Evolutionary conservation across 2,329 filamentous ascomycete species (phyloP), one percentile per base, ranked within the genome.

Genomic region (Macrophomina tecta): DNA sequence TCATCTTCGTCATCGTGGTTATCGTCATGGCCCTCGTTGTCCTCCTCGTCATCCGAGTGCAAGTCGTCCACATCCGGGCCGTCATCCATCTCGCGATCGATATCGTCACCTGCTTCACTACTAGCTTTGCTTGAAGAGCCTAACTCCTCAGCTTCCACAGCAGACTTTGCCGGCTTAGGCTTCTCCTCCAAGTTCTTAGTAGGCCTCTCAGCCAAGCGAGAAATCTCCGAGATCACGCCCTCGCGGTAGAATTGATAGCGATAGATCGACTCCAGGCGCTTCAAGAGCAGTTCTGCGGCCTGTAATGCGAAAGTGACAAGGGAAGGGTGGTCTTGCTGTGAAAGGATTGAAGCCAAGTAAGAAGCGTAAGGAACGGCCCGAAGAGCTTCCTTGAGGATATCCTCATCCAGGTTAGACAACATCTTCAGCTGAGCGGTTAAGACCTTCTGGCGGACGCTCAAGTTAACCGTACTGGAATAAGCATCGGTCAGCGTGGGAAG

Each of bases 231-330:
- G 72, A 98, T 94, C 51, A 99, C 95, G 42, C 95, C 95, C 80
- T 99, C 96, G 0, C 95, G 91, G 75, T 99, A 97, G 72, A 99
- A 94, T 73, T 99, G 96, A 73, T 97, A 97, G 32, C 92, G 90
- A 75, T 99, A 99, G 36, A 98, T 91, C 28, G 90, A 85, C 69
- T 94, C 92, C 5, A 99, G 83, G 18, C 96, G 89, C 73, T 89
- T 90, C 68, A 97, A 86, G 0, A 99, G 85, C 5, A 99, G 83
- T 77, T 97, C 94, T 0, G 94, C 92, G 45, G 94, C 94, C 74
- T 97, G 92, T 16, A 99, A 83, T 18, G 93, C 94, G 70, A 90
- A 91, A 69, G 93, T 91, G 9, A 98, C 93, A 5, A 99, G 83
- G 2, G 90, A 90, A 0, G 92, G 87, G 72, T 99, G 94, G 73